Conservation (phyloP, 1,139 yeast species). For the Diutina ranongensis region DNA sequence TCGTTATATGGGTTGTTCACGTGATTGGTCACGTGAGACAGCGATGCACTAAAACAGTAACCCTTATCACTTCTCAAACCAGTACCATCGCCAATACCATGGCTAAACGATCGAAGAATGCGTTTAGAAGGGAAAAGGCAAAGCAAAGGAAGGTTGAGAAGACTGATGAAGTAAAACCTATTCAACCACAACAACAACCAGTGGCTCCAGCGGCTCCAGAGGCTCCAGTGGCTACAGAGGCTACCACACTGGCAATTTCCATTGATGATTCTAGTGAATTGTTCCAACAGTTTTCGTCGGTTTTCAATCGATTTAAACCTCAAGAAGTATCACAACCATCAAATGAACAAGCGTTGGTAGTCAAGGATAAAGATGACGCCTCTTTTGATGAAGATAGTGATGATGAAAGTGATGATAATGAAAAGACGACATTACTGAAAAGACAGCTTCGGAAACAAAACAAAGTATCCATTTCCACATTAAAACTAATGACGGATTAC, state of each 20-base stretch:
- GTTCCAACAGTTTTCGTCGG: background rate
- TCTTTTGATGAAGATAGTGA: background rate
- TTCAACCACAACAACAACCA: background rate
- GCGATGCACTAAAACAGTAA: no score
- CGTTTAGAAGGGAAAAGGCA: slow-evolving; percentile 49
- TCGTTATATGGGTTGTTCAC: no score
- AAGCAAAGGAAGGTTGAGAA: slow-evolving; percentile 33
- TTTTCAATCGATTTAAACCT: background rate
- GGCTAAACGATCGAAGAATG: slow-evolving; percentile 39
- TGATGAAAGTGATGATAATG: background rate
- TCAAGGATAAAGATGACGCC: background rate
- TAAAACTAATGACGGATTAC: slow-evolving; percentile 45
- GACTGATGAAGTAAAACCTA: background rate
- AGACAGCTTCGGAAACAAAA: slow-evolving; percentile 38
- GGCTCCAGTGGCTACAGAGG: no score
- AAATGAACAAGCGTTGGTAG: background rate
- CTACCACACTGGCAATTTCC: no score
- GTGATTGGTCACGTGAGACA: no score
- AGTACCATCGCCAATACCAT: no score
- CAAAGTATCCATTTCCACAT: slow-evolving; percentile 13
- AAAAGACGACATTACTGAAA: slow-evolving; percentile 19
- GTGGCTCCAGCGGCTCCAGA: no score
- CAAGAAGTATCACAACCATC: background rate
- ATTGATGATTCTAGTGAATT: background rate
- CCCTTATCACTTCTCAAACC: no score